Percentiles rank a stretch among this genome's conserved stretches.
These are phyloP conservation scores for Gossypium anomalum DNA, from an alignment of 345 rosid genomes.

Conservation along the genomic window DNA sequence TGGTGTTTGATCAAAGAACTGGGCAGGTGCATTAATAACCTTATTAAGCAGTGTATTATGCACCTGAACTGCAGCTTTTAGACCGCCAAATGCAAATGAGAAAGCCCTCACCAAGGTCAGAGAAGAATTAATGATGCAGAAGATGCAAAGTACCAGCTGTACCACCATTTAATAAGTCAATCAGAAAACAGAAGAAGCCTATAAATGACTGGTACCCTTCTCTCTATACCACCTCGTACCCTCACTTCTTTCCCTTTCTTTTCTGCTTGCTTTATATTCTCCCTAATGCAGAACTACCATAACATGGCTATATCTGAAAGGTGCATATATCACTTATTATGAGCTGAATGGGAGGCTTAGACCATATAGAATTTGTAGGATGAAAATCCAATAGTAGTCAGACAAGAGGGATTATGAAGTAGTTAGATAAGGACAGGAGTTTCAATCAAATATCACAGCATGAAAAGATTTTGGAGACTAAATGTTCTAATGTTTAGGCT, in stretches of 20 bases:
- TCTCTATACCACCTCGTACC: not conserved
- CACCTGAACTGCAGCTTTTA: slow-evolving; percentile 70
- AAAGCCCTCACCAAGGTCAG: slow-evolving; percentile 85
- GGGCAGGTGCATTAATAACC: slow-evolving; percentile 74
- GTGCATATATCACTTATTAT: not conserved
- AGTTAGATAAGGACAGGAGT: not conserved
- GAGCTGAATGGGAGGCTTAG: not conserved
- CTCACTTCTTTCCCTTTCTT: not conserved
- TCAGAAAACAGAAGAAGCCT: not conserved
- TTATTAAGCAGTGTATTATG: slow-evolving; percentile 58
- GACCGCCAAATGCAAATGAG: slow-evolving; percentile 92
- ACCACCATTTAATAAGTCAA: slow-evolving; percentile 21
- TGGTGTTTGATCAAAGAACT: slow-evolving; percentile 95
- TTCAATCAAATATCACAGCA: not conserved
- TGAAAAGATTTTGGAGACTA: not conserved
- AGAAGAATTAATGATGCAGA: slow-evolving; percentile 66
- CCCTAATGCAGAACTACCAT: not conserved
- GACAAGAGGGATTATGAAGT: not conserved
- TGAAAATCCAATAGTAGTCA: not conserved
- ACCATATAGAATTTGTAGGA: not conserved
- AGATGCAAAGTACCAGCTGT: slow-evolving; percentile 72
- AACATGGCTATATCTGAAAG: not conserved
- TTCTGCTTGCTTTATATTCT: not conserved
- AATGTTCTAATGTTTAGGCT: not conserved
- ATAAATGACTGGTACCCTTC: not conserved